A percentile compares a stretch with the other conserved stretches of the same genome.
These are phyloP conservation scores for Fusarium anguioides DNA, from an alignment of 2,329 filamentous ascomycete genomes.

Conservation along the genomic window DNA sequence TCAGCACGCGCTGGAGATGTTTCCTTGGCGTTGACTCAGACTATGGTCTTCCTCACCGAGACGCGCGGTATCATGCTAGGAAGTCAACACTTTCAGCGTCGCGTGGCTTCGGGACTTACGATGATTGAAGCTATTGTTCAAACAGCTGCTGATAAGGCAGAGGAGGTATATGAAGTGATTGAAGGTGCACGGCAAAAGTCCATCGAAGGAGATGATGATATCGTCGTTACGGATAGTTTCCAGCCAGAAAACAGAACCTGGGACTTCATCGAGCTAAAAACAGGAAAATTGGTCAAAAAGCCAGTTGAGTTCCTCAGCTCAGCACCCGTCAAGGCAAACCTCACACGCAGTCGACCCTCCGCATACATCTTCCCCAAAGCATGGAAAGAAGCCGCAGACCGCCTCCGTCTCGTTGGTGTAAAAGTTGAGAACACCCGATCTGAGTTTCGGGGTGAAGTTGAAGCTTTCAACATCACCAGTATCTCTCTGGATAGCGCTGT, in stretches of 20 bases:
- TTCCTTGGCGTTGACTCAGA: conserved; percentile 42
- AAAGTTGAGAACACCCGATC: conserved; percentile 36
- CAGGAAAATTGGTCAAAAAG: conserved; percentile 39
- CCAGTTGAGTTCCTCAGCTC: conserved; percentile 42
- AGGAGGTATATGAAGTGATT: conserved; percentile 32
- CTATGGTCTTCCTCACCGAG: conserved; percentile 45
- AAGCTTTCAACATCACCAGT: conserved; percentile 37
- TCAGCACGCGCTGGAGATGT: conserved; percentile 43
- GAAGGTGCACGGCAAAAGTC: conserved; percentile 41
- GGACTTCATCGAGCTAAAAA: conserved; percentile 42
- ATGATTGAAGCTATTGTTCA: conserved; percentile 44
- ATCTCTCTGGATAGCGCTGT: conserved; percentile 19
- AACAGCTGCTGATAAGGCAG: conserved; percentile 40
- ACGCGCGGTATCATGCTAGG: conserved; percentile 47
- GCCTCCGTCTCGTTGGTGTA: conserved; percentile 39
- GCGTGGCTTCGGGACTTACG: conserved; percentile 44
- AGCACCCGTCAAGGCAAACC: conserved; percentile 41
- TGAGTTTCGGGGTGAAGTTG: conserved; percentile 40
- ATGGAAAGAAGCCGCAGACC: conserved; percentile 40
- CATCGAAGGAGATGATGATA: conserved; percentile 39
- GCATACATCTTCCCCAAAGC: conserved; percentile 45
- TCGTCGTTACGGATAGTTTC: conserved; percentile 41
- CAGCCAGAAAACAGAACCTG: conserved; percentile 41
- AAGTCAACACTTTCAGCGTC: conserved; percentile 49
- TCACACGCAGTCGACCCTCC: conserved; percentile 43